Evolutionary conservation across 1,284 basidiomycete species (phyloP).

Genomic region (Nidula niveotomentosa): DNA sequence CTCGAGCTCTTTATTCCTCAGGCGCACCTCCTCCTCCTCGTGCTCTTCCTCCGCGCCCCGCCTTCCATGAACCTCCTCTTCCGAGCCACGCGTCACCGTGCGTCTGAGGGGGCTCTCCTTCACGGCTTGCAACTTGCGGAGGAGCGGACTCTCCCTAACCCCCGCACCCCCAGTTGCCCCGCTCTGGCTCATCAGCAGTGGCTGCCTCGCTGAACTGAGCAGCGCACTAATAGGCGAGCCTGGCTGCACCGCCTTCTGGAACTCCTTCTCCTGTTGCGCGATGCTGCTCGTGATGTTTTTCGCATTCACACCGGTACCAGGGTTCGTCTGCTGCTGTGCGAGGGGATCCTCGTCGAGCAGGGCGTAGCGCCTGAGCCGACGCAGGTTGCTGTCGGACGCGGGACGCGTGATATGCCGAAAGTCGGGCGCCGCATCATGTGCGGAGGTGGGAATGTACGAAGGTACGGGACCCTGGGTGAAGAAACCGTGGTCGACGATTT

Average conservation of each 20-base stretch:
- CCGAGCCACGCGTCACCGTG: constrained; percentile 10
- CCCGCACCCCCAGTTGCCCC: constrained; percentile 15
- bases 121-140: constrained; percentile 42
- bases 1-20: constrained; percentile 73
- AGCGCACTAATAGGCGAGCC: constrained; percentile 93
- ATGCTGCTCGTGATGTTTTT: constrained; percentile 53
- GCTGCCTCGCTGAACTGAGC: constrained; percentile 86
- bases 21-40: constrained; percentile 50
- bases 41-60: constrained; percentile 33
- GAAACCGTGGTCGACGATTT: constrained; percentile 87
- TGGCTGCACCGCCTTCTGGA: constrained; percentile 94
- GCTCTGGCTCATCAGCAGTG: constrained; percentile 66
- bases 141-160: constrained; percentile 48
- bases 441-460: constrained; percentile 74
- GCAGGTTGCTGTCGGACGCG: constrained; percentile 72
- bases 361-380: constrained; percentile 57
- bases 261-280: constrained; percentile 92
- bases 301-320: constrained; percentile 5
- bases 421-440: constrained; percentile 74
- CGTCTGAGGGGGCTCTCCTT: constrained; percentile 39
- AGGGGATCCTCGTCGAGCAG: constrained; percentile 63
- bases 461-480: constrained; percentile 86
- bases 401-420: constrained; percentile 67
- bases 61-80: constrained; percentile 12
- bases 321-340: constrained; percentile 12